phyloP scores from a whole-genome alignment of 225 moss, liverwort and hornwort genomes.

The Rhytidiadelphus loreus region DNA sequence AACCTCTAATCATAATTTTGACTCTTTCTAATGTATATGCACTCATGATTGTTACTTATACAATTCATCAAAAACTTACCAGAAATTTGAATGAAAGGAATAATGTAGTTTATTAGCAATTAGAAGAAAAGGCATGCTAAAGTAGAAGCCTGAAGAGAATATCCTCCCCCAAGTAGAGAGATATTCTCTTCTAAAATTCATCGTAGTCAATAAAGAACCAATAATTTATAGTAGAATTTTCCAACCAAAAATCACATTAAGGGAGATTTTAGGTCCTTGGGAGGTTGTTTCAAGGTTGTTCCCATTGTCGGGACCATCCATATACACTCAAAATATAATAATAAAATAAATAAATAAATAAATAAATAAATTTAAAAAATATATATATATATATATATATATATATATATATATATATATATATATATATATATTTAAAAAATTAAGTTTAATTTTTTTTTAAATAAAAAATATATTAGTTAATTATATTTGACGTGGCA shows the following conservation, averaged over 20 bases:
- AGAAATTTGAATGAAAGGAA: background rate
- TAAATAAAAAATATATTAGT: too few relatives aligned
- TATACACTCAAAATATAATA: too few relatives aligned
- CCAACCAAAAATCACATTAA: accelerated
- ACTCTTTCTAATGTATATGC: background rate
- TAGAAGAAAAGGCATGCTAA: background rate
- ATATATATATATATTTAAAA: too few relatives aligned
- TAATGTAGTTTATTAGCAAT: background rate
- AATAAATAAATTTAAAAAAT: too few relatives aligned
- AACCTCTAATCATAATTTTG: background rate
- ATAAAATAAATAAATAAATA: too few relatives aligned
- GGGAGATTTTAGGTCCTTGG: too few relatives aligned
- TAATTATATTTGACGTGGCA: too few relatives aligned
- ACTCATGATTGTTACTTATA: accelerated
- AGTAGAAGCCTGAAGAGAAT: accelerated
- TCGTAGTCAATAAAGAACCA: background rate
- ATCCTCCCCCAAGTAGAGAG: accelerated
- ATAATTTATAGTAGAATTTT: background rate
- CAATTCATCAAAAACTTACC: background rate
- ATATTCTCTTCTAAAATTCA: background rate
- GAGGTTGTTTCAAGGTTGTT: too few relatives aligned
- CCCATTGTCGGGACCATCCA: too few relatives aligned
- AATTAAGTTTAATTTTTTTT: too few relatives aligned
- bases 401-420: too few relatives aligned
- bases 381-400: too few relatives aligned